Base-by-base conservation (phyloP, 2,329 filamentous ascomycete species). In the Emmonsiellopsis sp. region DNA sequence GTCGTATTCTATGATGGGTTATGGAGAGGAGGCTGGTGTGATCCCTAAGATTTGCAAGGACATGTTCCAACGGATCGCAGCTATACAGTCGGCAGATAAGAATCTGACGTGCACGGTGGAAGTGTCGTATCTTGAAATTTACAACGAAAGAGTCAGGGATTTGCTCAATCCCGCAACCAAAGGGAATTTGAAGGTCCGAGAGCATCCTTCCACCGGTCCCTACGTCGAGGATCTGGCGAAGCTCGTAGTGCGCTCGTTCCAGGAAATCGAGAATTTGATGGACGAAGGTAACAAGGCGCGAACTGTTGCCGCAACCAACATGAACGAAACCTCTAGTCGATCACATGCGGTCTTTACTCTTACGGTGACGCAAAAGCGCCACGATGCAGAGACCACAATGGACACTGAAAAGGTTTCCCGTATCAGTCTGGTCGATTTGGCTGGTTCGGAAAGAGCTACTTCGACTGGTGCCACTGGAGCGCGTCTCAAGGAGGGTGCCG, bases 1-100 rank as follows among this genome's bases (percentile, higher is more conserved):
- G 74, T 96, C 90, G 13, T 98, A 98, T 71, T 96, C 91, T 34
- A 98, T 98, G 92, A 98, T 98, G 93, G 93, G 93, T 48, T 98
- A 97, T 72, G 93, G 93, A 52, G 86, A 92, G 64, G 92, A 98
- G 66, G 82, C 90, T 54, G 93, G 93, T 69, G 93, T 98, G 58
- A 97, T 97, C 57, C 93, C 94, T 45, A 87, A 84, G 64, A 98
- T 98, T 74, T 98, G 93, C 70, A 88, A 93, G 74, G 86, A 95
- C 64, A 97, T 98, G 90, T 98, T 98, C 69, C 82, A 86, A 65
- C 81, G 92, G 58, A 98, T 98, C 65, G 75, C 75, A 31, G 73
- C 74, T 48, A 77, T 92, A 63, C 76, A 81, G 57, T 80, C 86
- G 61, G 68, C 78, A 61, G 89, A 95, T 70, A 84, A 84, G 62